Base-by-base conservation (phyloP, 805 yeast species). In the Saccharomycopsis lassenensis region DNA sequence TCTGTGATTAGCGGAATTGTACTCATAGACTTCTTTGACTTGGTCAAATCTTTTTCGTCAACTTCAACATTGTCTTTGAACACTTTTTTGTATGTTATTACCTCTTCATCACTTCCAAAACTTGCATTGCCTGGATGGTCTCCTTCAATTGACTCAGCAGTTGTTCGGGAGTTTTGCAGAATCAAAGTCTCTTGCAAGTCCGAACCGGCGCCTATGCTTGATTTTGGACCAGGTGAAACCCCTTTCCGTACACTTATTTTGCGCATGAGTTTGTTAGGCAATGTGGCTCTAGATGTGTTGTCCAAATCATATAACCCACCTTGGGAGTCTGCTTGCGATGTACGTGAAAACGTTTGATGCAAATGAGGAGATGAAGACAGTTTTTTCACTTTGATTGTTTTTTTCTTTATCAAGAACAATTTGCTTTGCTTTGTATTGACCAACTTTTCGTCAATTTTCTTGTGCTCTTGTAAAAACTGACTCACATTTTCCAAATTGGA, bases 401-500 rank as follows among this genome's bases (percentile, higher is more conserved):
- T 35, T 10, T 36, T 16, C 18, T 28, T 31, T 3, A 40, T 28
- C 3, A 24, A 6, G 22, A 36, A 32, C 4, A 36, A 11, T 24
- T 40, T 40, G 4, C 41, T 36, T 22, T 32, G 39, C 29, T 37
- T 40, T 7, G 43, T 35, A n/a, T 39, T 39, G 29, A 40, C 24
- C 15, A 40, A 36, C 22, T 33, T 16, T 7, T 40, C 41, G 21
- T 40, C 44, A 20, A 40, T 40, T 23, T 37, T 35, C 30, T 33
- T 27, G 18, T 42, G 46, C 14, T 42, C 46, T 19, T 29, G 31
- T 24, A 42, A 32, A 25, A 42, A 42, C 19, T 35, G 16, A 20
- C 32, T 21, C 22, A 40, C 22, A 14, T 33, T 29, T 7, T 31
- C 33, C 8, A 40, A 15, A 19, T 38, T 25, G 12, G 17, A 7